These are phyloP conservation scores for Agrocybe praecox DNA, from an alignment of 768 basidiomycete species.

Conservation along the genomic window DNA sequence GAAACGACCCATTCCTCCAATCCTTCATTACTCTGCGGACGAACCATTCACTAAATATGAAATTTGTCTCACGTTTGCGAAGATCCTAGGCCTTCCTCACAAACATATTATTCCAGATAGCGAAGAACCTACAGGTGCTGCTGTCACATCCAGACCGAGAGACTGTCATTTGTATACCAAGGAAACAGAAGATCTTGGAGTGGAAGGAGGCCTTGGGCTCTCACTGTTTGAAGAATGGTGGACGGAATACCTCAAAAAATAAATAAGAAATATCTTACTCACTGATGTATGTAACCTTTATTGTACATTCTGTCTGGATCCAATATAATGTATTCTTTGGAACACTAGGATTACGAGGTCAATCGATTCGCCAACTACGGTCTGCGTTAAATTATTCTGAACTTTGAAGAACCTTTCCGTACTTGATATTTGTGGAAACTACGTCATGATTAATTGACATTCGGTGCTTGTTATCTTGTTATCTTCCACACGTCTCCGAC, in stretches of 20 bases:
- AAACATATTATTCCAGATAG: constrained; percentile 75
- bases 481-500: no score
- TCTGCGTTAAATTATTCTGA: no score
- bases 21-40: constrained; percentile 84
- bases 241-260: constrained; percentile 47
- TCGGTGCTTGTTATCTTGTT: no score
- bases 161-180: constrained; percentile 80
- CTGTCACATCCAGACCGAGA: constrained; percentile 74
- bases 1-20: constrained; percentile 57
- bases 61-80: constrained; percentile 81
- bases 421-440: no score
- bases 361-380: no score
- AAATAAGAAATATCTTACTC: neutral
- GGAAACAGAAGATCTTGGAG: constrained; percentile 69
- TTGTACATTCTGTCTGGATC: neutral
- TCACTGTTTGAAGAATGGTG: constrained; percentile 88
- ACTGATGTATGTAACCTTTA: neutral
- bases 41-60: constrained; percentile 92
- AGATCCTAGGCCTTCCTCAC: constrained; percentile 70
- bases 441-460: no score
- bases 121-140: constrained; percentile 61
- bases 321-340: neutral
- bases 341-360: neutral
- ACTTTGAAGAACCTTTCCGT: no score
- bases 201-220: constrained; percentile 61